A percentile compares a stretch with the other conserved stretches of the same genome.
phyloP scores from a whole-genome alignment of 108 stramenopile species.

The Nitzschia palea region DNA sequence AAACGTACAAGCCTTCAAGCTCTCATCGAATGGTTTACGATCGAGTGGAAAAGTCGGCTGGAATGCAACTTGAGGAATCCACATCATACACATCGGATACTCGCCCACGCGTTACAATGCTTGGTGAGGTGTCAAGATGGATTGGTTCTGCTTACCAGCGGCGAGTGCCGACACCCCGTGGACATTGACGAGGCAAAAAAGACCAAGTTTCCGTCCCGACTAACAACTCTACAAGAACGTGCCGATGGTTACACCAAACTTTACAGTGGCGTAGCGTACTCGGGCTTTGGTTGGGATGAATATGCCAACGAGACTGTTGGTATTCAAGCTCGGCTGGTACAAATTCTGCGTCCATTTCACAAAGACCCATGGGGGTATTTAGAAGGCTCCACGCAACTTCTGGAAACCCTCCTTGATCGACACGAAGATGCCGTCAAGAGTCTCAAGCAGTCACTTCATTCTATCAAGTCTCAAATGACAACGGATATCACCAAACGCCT shows the following conservation, averaged over 20 bases:
- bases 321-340: slow-evolving; percentile 29
- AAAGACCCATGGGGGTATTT: slow-evolving; percentile 47
- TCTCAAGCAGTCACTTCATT: slow-evolving; percentile 26
- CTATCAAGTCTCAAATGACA: slow-evolving; percentile 26
- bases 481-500: slow-evolving; percentile 30
- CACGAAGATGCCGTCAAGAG: slow-evolving; percentile 36
- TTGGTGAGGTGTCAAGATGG: slow-evolving; percentile 74
- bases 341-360: slow-evolving; percentile 19
- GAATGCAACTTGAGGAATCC: slow-evolving; percentile 12
- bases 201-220: slow-evolving; percentile 29
- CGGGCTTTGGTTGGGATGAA: slow-evolving; percentile 80
- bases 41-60: slow-evolving; percentile 22
- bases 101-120: slow-evolving; percentile 37
- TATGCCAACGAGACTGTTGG: slow-evolving; percentile 68
- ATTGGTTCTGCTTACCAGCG: slow-evolving; percentile 67
- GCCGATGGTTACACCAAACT: slow-evolving; percentile 70
- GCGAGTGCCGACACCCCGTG: slow-evolving; percentile 71
- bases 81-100: slow-evolving; percentile 8
- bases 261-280: slow-evolving; percentile 53
- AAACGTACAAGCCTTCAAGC: slow-evolving; percentile 19
- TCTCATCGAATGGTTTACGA: slow-evolving; percentile 26
- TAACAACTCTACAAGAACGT: slow-evolving; percentile 34
- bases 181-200: slow-evolving; percentile 44
- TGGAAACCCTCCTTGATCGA: slow-evolving; percentile 51
- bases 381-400: slow-evolving; percentile 30